Evolutionary conservation across 495 filamentous ascomycete genomes (phyloP).

Genomic region (Penicillium diatomitis): DNA sequence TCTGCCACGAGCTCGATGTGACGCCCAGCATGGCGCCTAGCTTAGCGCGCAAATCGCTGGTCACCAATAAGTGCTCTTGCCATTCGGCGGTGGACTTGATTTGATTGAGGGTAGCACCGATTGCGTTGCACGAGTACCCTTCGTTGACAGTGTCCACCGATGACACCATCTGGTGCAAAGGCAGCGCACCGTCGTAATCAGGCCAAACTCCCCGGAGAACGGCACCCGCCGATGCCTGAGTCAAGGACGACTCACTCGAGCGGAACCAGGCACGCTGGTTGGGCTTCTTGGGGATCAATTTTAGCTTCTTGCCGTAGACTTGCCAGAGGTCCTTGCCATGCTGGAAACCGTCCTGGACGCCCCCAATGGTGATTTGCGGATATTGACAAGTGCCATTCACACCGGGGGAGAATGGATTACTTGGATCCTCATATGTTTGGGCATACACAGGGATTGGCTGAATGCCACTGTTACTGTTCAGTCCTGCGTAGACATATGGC

Average conservation of each 20-base stretch:
- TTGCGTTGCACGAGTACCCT: slow-evolving; percentile 27
- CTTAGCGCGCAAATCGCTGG: slow-evolving; percentile 18
- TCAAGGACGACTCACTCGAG: slow-evolving; percentile 29
- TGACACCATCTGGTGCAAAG: slow-evolving; percentile 31
- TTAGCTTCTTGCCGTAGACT: slow-evolving; percentile 29
- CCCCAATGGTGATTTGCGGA: slow-evolving; percentile 36
- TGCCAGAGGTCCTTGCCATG: slow-evolving; percentile 33
- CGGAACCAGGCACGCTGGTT: slow-evolving; percentile 30
- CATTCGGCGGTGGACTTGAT: slow-evolving; percentile 26
- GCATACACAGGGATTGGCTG: slow-evolving; percentile 30
- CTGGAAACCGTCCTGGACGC: slow-evolving; percentile 32
- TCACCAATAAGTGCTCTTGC: slow-evolving; percentile 30
- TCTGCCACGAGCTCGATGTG: slow-evolving; percentile 22
- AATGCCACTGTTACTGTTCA: slow-evolving; percentile 9
- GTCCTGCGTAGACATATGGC: slow-evolving; percentile 30
- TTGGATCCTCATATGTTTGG: slow-evolving; percentile 30
- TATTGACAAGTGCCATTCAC: slow-evolving; percentile 37
- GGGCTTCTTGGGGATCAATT: slow-evolving; percentile 20
- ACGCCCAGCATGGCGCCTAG: slow-evolving; percentile 31
- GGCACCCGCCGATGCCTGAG: slow-evolving; percentile 30
- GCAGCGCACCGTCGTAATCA: slow-evolving; percentile 21
- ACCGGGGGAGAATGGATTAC: slow-evolving; percentile 27
- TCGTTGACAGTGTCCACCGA: slow-evolving; percentile 31
- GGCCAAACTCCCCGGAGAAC: slow-evolving; percentile 36
- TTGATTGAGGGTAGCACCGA: slow-evolving; percentile 13